Evolutionary conservation across 306 rosid genomes (phyloP).

Genomic region (Sphenostylis stenocarpa): DNA sequence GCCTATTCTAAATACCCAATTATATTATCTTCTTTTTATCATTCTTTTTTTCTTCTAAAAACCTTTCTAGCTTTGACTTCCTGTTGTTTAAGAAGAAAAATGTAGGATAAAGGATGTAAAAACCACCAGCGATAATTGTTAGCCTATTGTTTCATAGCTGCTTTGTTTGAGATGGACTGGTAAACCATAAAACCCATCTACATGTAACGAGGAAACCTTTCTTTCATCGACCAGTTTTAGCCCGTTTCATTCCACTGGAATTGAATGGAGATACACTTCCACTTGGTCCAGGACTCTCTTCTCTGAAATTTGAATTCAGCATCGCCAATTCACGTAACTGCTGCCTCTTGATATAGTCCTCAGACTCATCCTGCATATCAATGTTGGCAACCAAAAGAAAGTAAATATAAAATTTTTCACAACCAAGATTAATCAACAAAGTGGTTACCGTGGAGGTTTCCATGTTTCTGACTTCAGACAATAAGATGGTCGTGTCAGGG

Average conservation of each 20-base stretch:
- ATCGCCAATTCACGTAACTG: conserved; percentile 84
- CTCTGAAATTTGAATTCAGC: conserved; percentile 83
- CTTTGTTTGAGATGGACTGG: conserved; percentile 19
- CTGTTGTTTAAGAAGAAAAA: conserved; percentile 35
- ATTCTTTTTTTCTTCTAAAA: conserved; percentile 13
- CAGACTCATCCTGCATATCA: conserved; percentile 76
- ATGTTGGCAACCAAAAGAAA: conserved; percentile 25
- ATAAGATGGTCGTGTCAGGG: conserved; percentile 22
- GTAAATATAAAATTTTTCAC: not conserved
- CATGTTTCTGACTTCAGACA: conserved; percentile 4
- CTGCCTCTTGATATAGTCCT: conserved; percentile 84
- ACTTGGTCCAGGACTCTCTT: conserved; percentile 89
- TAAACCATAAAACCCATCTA: conserved; percentile 9
- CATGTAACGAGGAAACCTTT: conserved; percentile 10
- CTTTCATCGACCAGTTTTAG: conserved; percentile 82
- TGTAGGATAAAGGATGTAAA: conserved; percentile 8
- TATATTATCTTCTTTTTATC: conserved; percentile 29
- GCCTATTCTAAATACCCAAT: conserved; percentile 63
- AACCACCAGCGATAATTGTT: conserved; percentile 48
- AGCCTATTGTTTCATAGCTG: conserved; percentile 53
- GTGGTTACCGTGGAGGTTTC: not conserved
- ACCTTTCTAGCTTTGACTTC: conserved; percentile 18
- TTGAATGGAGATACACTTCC: conserved; percentile 90
- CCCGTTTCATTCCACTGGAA: conserved; percentile 90
- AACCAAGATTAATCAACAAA: not conserved